Base-by-base conservation (phyloP, 1,284 basidiomycete species). In the Puccinia sorghi region DNA sequence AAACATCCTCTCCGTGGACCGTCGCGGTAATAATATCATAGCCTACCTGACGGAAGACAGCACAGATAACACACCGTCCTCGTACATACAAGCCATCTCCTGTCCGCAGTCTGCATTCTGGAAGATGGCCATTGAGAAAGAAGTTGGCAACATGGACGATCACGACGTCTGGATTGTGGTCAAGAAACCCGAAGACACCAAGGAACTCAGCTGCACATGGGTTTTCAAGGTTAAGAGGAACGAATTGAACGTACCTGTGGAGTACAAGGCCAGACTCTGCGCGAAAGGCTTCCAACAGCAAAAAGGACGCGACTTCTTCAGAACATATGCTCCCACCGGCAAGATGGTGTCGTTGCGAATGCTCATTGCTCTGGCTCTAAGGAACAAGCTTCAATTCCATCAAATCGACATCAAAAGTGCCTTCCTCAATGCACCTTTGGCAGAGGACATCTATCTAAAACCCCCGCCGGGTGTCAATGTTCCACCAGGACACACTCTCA, bases 211-310 rank as follows among this genome's bases (percentile, higher is more conserved):
- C 25, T 50, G 46, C 17, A 70, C 67, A 15, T 70, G 67, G 43
- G 67, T 70, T 32, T 52, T 50, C 17, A 64, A 70, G n/a, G 52
- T 50, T 20, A 52, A 70, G n/a, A n/a, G 22, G 8, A 15, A 27
- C 12, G 7, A 46, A 5, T 52, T 22, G 7, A 70, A 70, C 39
- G 17, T 41, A 66, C 3, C 11, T 6, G 4, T 41, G 27, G 57
- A 66, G 43, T 66, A 66, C n/a, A 66, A 66, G n/a, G 63, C 63
- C 17, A 7, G 41, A 15, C 41, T 66, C 9, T 66, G 63, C 39
- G 63, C 22, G 15, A 46, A 70, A 39, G 67, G 67, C 5, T 70
- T 70, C 32, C 12, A 15, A 32, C 25, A 70, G 17, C 6, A 39
- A 27, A 27, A 6, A 52, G 67, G 67, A 27, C 22, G 27, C 7